A percentile compares a stretch with the other conserved stretches of the same genome.
Conservation (phyloP, 2,329 filamentous ascomycete species). For the Colletotrichum sp. region DNA sequence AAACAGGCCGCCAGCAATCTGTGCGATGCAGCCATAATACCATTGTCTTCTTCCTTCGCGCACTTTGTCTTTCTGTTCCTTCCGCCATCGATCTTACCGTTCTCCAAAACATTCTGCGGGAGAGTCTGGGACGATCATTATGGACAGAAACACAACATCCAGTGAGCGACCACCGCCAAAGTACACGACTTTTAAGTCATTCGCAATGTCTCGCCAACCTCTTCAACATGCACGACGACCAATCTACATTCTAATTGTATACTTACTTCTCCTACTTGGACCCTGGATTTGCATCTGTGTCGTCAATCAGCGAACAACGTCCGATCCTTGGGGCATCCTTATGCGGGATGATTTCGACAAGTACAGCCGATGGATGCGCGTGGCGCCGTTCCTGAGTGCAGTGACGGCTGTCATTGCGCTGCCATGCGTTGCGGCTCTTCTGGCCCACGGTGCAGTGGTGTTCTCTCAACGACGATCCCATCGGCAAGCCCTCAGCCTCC, state of each 20-base stretch:
- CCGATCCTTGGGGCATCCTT: conserved; percentile 2
- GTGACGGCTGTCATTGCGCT: conserved; percentile 16
- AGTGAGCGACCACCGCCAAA: neutral
- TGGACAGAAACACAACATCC: conserved; percentile 5
- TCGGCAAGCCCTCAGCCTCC: conserved; percentile 10
- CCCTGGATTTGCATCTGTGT: conserved; percentile 17
- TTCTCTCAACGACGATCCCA: conserved; percentile 9
- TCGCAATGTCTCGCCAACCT: conserved; percentile 5
- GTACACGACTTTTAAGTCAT: conserved; percentile 8
- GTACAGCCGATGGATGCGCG: conserved; percentile 7
- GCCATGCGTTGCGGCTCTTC: conserved; percentile 13
- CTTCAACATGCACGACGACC: conserved; percentile 12
- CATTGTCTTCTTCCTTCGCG: conserved; percentile 6
- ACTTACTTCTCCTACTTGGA: conserved; percentile 5
- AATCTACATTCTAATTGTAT: conserved; percentile 10
- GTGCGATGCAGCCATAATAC: conserved; percentile 14
- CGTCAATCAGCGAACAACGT: conserved; percentile 1
- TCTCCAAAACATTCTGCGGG: neutral
- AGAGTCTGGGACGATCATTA: neutral
- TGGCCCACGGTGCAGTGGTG: conserved; percentile 17
- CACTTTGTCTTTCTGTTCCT: neutral
- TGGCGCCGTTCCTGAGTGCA: conserved; percentile 6
- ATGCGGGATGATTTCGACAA: conserved; percentile 8
- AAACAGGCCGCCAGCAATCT: neutral
- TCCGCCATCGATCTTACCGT: neutral